phyloP scores from a whole-genome alignment of 371 early-diverging fungal species.

The Rhizopus stolonifer region DNA sequence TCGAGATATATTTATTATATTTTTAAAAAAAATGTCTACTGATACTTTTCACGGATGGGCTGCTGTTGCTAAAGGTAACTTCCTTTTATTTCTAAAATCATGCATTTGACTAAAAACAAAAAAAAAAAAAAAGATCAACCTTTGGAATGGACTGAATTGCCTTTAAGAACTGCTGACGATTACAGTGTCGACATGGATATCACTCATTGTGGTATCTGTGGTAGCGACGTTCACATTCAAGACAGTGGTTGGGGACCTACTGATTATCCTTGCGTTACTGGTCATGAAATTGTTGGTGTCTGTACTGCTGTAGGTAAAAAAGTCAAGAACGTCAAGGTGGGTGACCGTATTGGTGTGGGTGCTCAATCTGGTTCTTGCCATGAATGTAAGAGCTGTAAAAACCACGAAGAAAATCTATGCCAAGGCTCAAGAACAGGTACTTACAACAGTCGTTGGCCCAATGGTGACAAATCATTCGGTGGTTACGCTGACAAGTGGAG shows the following conservation, averaged over 20 bases:
- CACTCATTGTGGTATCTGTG: conserved; percentile 56
- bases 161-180: conserved; percentile 39
- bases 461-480: conserved; percentile 59
- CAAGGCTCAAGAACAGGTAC: conserved; percentile 13
- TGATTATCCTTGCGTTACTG: conserved; percentile 52
- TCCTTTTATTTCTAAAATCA: no score
- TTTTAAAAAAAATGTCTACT: neutral
- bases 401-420: conserved; percentile 31
- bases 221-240: conserved; percentile 56
- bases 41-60: conserved; percentile 30
- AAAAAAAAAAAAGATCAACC: conserved; percentile 10
- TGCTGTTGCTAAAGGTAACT: conserved; percentile 16
- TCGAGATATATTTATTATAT: no score
- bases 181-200: conserved; percentile 55
- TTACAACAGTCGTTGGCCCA: conserved; percentile 47
- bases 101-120: neutral
- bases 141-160: conserved; percentile 13
- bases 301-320: conserved; percentile 47
- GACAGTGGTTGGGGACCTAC: conserved; percentile 55
- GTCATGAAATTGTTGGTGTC: conserved; percentile 60
- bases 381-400: conserved; percentile 32
- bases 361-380: conserved; percentile 47
- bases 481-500: conserved; percentile 65
- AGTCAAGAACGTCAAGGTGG: conserved; percentile 50
- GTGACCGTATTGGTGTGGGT: conserved; percentile 71